Evolutionary conservation across 495 filamentous ascomycete genomes (phyloP), one percentile per base, ranked within the genome.

Genomic region (Paragyromitra xinjiangensis): DNA sequence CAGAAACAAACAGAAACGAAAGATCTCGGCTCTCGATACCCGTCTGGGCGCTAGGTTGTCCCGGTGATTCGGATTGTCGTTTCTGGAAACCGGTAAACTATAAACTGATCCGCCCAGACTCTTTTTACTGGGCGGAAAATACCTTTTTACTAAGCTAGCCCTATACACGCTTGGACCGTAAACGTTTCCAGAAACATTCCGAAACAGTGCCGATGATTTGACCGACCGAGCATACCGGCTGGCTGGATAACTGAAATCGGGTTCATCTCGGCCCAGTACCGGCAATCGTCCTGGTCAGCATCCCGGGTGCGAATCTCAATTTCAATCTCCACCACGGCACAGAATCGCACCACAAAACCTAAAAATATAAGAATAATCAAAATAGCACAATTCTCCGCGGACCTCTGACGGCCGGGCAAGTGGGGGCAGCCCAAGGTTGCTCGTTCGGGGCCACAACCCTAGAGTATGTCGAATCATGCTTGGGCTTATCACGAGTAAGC

Each of bases 41-140:
- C 56, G 12, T 59, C 14, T 73, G 14, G 42, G 64, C 50, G 14
- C 7, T 67, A 56, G 48, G 39, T 24, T 65, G 70, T 55, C 67
- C 73, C 73, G 37, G 39, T 37, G 59, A 76, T 63, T 44, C 73
- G 73, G 73, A 62, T 63, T 76, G 44, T 71, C 73, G 66, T 62
- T 63, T 64, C 66, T 75, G 24, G 67, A 63, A 76, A 69, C 64
- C 71, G 53, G 71, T 69, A 74, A 65, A 69, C 71, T 50, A 53
- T 74, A 76, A 64, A 71, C 39, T 22, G 44, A 34, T 75, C 48
- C 56, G 51, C 39, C 19, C 55, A 58, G 55, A 14, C 55, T 53
- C 5, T 24, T 19, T 24, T 4, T 11, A 58, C 14, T 59, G 24
- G 45, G 29, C 6, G 37, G 12, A 39, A n/a, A 24, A 53, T n/a